Conservation (phyloP, 371 early-diverging fungal genomes). For the Mucor lusitanicus region DNA sequence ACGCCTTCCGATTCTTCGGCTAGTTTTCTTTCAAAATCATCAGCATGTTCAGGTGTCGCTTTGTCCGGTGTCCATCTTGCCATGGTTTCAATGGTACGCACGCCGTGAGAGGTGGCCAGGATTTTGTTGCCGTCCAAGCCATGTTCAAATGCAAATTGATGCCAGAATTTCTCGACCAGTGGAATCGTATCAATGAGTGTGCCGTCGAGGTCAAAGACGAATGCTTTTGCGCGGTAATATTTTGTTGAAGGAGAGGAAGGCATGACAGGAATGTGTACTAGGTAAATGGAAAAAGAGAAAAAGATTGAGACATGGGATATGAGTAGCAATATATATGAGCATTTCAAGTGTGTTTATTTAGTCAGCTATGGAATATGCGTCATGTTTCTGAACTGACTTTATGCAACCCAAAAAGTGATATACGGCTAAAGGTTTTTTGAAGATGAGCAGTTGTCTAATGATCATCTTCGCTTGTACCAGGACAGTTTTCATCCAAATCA, state of each 20-base stretch:
- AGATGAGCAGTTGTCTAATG: conserved; percentile 32
- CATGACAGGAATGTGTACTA: background rate
- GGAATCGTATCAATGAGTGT: conserved; percentile 51
- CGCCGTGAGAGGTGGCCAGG: conserved; percentile 43
- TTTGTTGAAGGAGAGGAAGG: background rate
- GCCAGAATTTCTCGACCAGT: conserved; percentile 44
- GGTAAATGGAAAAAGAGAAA: background rate
- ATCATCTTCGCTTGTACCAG: conserved; percentile 62
- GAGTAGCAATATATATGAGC: background rate
- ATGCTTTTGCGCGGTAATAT: conserved; percentile 25
- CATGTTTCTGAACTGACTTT: background rate
- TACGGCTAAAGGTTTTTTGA: background rate
- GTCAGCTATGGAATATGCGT: conserved; percentile 3
- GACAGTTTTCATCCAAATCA: conserved; percentile 59
- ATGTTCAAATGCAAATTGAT: conserved; percentile 39
- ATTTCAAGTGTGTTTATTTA: background rate
- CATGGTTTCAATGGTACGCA: conserved; percentile 46
- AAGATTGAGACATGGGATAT: background rate
- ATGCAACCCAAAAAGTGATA: background rate
- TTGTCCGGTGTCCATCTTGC: conserved; percentile 18
- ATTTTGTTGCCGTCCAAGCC: conserved; percentile 45
- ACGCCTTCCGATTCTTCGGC: conserved; percentile 22
- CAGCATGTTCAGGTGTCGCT: conserved; percentile 16
- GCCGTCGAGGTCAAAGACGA: conserved; percentile 49
- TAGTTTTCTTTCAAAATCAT: conserved; percentile 14